Evolutionary conservation across 2,329 filamentous ascomycete species (phyloP).

Genomic region (Xylariaceae sp.): DNA sequence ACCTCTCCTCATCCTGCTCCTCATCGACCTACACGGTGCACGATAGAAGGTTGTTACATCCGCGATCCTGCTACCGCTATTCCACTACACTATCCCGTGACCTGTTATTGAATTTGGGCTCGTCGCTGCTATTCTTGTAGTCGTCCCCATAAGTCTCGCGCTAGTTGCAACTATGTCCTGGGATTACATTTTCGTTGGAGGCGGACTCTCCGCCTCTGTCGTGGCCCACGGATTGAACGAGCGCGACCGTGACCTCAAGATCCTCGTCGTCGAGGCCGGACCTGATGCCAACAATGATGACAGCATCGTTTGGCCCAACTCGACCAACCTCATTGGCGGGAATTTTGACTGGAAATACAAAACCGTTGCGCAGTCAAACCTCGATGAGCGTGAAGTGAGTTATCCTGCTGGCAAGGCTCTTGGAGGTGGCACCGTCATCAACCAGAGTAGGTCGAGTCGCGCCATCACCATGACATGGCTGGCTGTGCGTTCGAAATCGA

Average conservation of each 20-base stretch:
- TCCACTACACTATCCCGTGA: neutral
- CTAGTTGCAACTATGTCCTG: constrained; percentile 3
- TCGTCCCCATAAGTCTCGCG: neutral
- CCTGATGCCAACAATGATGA: constrained; percentile 18
- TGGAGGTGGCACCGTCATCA: constrained; percentile 34
- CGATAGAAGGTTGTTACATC: neutral
- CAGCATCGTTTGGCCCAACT: constrained; percentile 18
- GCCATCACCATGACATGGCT: neutral
- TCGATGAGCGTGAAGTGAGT: constrained; percentile 19
- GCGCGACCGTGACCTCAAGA: constrained; percentile 15
- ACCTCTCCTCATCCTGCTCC: neutral
- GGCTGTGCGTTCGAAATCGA: neutral
- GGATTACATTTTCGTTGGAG: constrained; percentile 21
- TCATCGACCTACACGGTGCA: neutral
- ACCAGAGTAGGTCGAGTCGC: constrained; percentile 21
- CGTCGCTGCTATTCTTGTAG: neutral
- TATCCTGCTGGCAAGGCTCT: constrained; percentile 32
- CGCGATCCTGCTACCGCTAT: neutral
- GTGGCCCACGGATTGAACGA: constrained; percentile 13
- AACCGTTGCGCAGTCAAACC: constrained; percentile 21
- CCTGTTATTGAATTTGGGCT: neutral
- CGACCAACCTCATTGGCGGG: constrained; percentile 20
- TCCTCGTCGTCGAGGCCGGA: constrained; percentile 34
- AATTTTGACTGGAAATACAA: constrained; percentile 29
- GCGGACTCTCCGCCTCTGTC: constrained; percentile 16